These are phyloP conservation scores for Irpex sp. DNA, from an alignment of 1,284 basidiomycete species.

Conservation along the genomic window DNA sequence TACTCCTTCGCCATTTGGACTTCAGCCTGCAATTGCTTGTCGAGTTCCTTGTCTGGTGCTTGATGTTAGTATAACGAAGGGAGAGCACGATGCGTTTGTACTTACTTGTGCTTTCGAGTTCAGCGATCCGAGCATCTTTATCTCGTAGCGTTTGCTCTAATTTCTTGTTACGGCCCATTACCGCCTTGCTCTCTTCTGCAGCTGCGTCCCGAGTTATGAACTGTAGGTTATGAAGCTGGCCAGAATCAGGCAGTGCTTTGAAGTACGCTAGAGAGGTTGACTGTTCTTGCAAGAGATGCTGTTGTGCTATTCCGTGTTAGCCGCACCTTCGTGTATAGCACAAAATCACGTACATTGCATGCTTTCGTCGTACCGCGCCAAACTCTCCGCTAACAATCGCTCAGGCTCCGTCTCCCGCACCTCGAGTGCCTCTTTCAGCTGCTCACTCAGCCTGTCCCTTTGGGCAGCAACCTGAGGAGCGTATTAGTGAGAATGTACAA, in stretches of 20 bases:
- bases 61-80: not conserved
- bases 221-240: slow-evolving; percentile 32
- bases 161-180: slow-evolving; percentile 46
- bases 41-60: slow-evolving; percentile 24
- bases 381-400: slow-evolving; percentile 41
- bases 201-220: slow-evolving; percentile 71
- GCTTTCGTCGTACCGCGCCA: slow-evolving; percentile 45
- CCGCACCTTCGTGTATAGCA: slow-evolving; percentile 2
- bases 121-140: not conserved
- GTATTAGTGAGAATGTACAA: not conserved
- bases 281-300: slow-evolving; percentile 54
- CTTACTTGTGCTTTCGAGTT: not conserved
- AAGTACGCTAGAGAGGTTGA: slow-evolving; percentile 48
- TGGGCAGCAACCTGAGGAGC: slow-evolving; percentile 29
- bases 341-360: slow-evolving; percentile 40
- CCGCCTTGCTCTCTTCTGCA: slow-evolving; percentile 56
- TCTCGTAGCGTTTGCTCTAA: slow-evolving; percentile 2
- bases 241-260: slow-evolving; percentile 48
- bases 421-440: slow-evolving; percentile 54
- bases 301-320: slow-evolving; percentile 41
- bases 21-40: slow-evolving; percentile 52
- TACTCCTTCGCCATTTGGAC: slow-evolving; percentile 48
- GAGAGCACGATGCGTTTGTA: too few species aligned
- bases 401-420: slow-evolving; percentile 64
- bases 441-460: slow-evolving; percentile 44